These are phyloP conservation scores for Trichoderma cornu-damae DNA, from an alignment of 2,329 filamentous ascomycete species.

Conservation along the genomic window DNA sequence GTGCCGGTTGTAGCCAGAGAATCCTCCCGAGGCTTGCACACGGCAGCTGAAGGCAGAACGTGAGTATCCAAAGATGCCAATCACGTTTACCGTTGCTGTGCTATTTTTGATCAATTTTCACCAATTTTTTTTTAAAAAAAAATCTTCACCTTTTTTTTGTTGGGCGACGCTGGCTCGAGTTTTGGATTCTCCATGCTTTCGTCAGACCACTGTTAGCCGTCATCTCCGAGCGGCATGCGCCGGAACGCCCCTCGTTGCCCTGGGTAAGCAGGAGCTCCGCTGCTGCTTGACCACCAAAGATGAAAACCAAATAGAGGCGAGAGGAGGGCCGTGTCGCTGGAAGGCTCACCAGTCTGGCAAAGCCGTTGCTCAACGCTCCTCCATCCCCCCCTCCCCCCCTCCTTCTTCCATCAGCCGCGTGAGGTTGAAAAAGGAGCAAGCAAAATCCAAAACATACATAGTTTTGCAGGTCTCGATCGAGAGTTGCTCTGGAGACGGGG, in stretches of 20 bases:
- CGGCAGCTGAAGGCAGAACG: conserved; percentile 1
- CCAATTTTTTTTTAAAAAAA: background rate
- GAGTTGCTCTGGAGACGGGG: conserved; percentile 11
- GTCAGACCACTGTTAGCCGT: background rate
- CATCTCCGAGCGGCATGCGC: conserved; percentile 12
- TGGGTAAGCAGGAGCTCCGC: background rate
- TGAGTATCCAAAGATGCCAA: background rate
- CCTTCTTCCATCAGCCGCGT: too few species aligned
- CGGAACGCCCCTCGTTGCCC: background rate
- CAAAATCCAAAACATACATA: too few species aligned
- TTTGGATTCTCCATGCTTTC: too few species aligned
- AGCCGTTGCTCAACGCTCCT: background rate
- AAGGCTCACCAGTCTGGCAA: background rate
- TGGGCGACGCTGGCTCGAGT: background rate
- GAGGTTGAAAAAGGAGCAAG: background rate
- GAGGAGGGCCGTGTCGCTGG: conserved; percentile 1
- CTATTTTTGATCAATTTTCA: background rate
- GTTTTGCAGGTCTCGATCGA: conserved; percentile 18
- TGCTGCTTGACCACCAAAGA: background rate
- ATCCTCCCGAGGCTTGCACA: conserved; percentile 11
- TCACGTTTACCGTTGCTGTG: background rate
- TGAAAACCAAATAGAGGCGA: background rate
- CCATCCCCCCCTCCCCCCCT: too few species aligned
- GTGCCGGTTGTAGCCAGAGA: background rate
- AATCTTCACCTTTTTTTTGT: too few species aligned